Conservation (phyloP, 257 asterid genomes). For the Fraxinus cuspidata region DNA sequence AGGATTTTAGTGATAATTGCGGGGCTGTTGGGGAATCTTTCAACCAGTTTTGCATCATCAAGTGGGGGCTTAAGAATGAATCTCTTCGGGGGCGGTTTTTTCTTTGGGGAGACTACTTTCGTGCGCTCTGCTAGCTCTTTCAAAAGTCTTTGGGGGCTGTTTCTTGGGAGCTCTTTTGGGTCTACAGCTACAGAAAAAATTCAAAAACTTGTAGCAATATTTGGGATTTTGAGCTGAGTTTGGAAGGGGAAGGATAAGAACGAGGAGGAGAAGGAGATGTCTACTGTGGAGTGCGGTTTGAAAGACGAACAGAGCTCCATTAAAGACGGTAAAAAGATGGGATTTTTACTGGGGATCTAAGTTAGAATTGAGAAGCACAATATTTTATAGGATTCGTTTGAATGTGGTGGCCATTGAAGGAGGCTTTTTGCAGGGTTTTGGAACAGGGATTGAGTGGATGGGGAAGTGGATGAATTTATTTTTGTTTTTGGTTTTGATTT, state of each 20-base stretch:
- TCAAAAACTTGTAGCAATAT: slow-evolving; percentile 34
- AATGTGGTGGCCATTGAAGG: slow-evolving; percentile 30
- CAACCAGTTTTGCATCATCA: slow-evolving; percentile 70
- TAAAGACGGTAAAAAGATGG: background rate
- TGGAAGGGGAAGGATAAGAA: slow-evolving; percentile 59
- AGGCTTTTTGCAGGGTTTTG: slow-evolving; percentile 60
- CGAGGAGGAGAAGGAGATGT: slow-evolving; percentile 74
- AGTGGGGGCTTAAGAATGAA: slow-evolving; percentile 87
- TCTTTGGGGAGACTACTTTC: slow-evolving; percentile 70
- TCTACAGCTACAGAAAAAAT: slow-evolving; percentile 68
- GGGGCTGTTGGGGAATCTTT: slow-evolving; percentile 95
- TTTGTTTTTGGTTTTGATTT: too few species aligned
- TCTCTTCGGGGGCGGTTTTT: slow-evolving; percentile 66
- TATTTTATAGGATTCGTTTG: background rate
- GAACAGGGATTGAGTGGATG: slow-evolving; percentile 7
- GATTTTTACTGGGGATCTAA: background rate
- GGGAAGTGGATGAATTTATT: too few species aligned
- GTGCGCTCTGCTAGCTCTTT: slow-evolving; percentile 85
- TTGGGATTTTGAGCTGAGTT: slow-evolving; percentile 53
- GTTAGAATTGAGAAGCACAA: slow-evolving; percentile 15
- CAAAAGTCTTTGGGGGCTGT: slow-evolving; percentile 90
- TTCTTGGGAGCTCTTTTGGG: slow-evolving; percentile 78
- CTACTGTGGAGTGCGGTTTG: slow-evolving; percentile 48
- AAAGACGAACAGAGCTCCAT: slow-evolving; percentile 80
- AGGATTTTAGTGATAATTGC: slow-evolving; percentile 74